Base-by-base conservation (phyloP, 2,329 filamentous ascomycete genomes). In the Sarocladiaceae sp. region DNA sequence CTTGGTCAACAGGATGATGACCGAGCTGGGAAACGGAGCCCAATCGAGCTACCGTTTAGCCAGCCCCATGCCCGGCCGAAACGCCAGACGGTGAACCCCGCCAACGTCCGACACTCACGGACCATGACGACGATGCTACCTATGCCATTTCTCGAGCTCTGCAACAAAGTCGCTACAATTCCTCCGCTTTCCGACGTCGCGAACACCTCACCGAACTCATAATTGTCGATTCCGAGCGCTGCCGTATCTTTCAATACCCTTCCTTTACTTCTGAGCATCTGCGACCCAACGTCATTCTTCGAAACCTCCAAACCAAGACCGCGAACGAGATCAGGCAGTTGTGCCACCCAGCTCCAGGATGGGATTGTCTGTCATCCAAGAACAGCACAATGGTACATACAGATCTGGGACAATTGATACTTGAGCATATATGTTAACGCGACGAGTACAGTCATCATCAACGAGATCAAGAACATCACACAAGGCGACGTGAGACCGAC, bases 301-400 rank as follows among this genome's bases (percentile, higher is more conserved):
- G 17, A 5, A 29, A 46, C 13, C 40, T 29, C 40, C 22, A 5
- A 10, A 13, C 28, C 25, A 15, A 36, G 4, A 4, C 20, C 22
- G 18, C 17, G 3, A 37, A n/a, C 17, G 52, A 53, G 47, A 47
- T 54, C 55, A 54, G 50, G 54, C 57, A 57, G 54, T 57, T 55
- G 56, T 48, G 44, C 26, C 44, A 17, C 25, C 47, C 13, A 50
- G 47, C 67, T 68, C 71, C 76, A 84, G 70, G 63, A 96, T 96
- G 90, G 87, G 83, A 63, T 77, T 87, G 70, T 96, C 91, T 58
- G 82, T 92, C 63, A 87, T 96, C 65, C 84, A 91, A 66, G 84
- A 91, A 64, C 90, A 96, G 77, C 86, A 86, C 51, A 64, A 72
- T 62, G 66, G 71, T 73, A 57, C 15, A 52, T 36, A 28, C 3